Percentiles rank a stretch among this genome's conserved stretches.
These are phyloP conservation scores for Tylopilus felleus DNA, from an alignment of 768 basidiomycete species.

Conservation along the genomic window DNA sequence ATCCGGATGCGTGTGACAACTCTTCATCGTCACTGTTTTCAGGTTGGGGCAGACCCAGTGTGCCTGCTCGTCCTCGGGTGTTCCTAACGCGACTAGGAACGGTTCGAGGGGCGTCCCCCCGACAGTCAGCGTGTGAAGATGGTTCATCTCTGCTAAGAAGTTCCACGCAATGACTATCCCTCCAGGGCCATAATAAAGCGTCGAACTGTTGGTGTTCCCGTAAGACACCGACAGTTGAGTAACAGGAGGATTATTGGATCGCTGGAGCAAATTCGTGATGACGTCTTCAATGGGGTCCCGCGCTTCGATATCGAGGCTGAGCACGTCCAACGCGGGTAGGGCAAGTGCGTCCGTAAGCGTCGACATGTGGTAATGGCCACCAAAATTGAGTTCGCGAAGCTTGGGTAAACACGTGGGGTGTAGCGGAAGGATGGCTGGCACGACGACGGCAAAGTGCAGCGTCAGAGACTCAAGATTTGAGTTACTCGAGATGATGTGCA, in stretches of 20 bases:
- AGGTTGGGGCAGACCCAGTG: constrained; percentile 67
- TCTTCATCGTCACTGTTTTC: constrained; percentile 55
- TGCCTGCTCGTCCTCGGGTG: constrained; percentile 55
- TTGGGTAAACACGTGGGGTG: constrained; percentile 49
- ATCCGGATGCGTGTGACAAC: constrained; percentile 63
- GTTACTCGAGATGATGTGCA: constrained; percentile 62
- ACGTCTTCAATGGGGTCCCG: constrained; percentile 74
- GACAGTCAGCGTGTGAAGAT: constrained; percentile 57
- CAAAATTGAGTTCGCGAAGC: constrained; percentile 54
- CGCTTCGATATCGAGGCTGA: constrained; percentile 68
- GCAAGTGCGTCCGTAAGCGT: constrained; percentile 59
- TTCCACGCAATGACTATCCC: constrained; percentile 64
- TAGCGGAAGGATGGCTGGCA: constrained; percentile 62
- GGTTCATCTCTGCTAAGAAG: constrained; percentile 57
- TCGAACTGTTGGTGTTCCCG: constrained; percentile 35
- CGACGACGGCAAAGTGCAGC: constrained; percentile 59
- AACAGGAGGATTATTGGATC: constrained; percentile 57
- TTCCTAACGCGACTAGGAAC: constrained; percentile 53
- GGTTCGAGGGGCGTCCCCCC: constrained; percentile 67
- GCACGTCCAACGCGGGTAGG: constrained; percentile 53
- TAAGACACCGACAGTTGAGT: constrained; percentile 63
- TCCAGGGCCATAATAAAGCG: constrained; percentile 57
- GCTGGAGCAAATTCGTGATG: constrained; percentile 56
- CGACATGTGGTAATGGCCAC: constrained; percentile 64
- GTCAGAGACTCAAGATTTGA: constrained; percentile 52